Conservation (phyloP, 2,329 filamentous ascomycete species). For the Cyphellophora attinorum region DNA sequence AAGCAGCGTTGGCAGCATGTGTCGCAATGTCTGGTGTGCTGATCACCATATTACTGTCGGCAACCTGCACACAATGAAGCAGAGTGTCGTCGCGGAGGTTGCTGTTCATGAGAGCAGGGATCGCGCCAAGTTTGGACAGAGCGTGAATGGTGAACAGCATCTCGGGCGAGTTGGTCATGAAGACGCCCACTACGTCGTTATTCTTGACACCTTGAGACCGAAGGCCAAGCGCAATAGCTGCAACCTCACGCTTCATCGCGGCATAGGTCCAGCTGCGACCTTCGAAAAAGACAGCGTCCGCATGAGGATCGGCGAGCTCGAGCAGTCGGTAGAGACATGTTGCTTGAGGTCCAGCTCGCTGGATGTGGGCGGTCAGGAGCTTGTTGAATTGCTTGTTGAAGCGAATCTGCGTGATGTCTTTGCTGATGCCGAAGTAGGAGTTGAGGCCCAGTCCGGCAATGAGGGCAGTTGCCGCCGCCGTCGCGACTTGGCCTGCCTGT, state of each 20-base stretch:
- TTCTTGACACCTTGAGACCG: conserved; percentile 26
- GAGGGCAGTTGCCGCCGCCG: conserved; percentile 29
- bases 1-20: conserved; percentile 13
- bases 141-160: conserved; percentile 37
- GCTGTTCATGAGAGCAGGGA: conserved; percentile 37
- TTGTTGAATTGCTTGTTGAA: conserved; percentile 25
- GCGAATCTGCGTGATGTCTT: conserved; percentile 27
- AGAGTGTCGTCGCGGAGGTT: conserved; percentile 38
- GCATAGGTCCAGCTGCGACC: conserved; percentile 38
- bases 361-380: conserved; percentile 26
- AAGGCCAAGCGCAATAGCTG: conserved; percentile 34
- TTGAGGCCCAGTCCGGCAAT: conserved; percentile 27
- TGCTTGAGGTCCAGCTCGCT: conserved; percentile 27
- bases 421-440: conserved; percentile 26
- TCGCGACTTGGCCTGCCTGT: conserved; percentile 21
- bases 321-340: conserved; percentile 34
- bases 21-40: conserved; percentile 35
- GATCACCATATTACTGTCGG: conserved; percentile 30
- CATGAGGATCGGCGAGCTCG: conserved; percentile 27
- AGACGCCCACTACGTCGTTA: conserved; percentile 36
- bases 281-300: conserved; percentile 40
- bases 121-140: conserved; percentile 36
- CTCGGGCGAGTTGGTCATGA: conserved; percentile 40
- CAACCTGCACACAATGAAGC: conserved; percentile 34
- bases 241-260: conserved; percentile 26